These are phyloP conservation scores for Sphagnurus paluster DNA, from an alignment of 1,284 basidiomycete genomes.

Conservation along the genomic window DNA sequence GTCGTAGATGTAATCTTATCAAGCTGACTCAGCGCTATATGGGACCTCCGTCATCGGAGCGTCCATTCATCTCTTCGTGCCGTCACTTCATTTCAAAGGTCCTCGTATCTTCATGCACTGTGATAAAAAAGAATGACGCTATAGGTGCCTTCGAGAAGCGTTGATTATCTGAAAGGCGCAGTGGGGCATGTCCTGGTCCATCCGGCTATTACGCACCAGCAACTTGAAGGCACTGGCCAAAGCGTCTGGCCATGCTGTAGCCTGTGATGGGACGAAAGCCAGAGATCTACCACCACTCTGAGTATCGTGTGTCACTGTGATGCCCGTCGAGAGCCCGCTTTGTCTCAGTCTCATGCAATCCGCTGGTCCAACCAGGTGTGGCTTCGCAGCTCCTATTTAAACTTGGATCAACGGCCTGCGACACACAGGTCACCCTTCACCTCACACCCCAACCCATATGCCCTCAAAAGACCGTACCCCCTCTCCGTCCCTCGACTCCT, in stretches of 20 bases:
- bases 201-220: conserved; percentile 3
- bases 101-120: no score
- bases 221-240: no score
- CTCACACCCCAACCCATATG: conserved; percentile 1
- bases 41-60: no score
- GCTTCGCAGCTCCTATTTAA: conserved; percentile 14
- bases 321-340: conserved; percentile 1
- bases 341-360: background rate
- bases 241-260: conserved; percentile 2
- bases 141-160: background rate
- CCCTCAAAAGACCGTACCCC: conserved; percentile 4
- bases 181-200: background rate
- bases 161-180: background rate
- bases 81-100: no score
- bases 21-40: no score
- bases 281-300: no score
- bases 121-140: no score
- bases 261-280: conserved; percentile 6
- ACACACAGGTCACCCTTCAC: conserved; percentile 3
- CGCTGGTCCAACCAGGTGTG: conserved; percentile 2
- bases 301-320: conserved; percentile 8
- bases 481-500: background rate
- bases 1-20: no score
- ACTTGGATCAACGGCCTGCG: conserved; percentile 2
- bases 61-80: no score